Conservation (phyloP, 140 eudicot genomes). For the Bidens hawaiensis region DNA sequence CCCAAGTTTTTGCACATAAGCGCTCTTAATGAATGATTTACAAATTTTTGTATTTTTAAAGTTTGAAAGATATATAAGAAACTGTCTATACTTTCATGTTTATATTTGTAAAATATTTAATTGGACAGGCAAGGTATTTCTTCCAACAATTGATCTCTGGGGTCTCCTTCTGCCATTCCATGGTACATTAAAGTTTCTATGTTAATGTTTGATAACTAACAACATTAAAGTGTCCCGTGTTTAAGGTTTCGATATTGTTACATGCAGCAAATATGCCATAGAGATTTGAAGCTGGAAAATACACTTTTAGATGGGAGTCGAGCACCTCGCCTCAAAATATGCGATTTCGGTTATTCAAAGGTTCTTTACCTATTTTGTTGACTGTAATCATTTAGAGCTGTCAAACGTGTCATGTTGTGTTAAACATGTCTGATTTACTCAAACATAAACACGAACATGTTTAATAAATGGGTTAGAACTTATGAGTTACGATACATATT, state of each 20-base stretch:
- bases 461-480: too few species aligned
- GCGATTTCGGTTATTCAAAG: slow-evolving; percentile 93
- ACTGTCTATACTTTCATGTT: not conserved
- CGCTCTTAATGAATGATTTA: not conserved
- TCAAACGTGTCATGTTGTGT: not conserved
- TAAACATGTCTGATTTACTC: not conserved
- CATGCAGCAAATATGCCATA: slow-evolving; percentile 81
- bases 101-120: not conserved
- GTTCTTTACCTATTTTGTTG: slow-evolving; percentile 16
- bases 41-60: not conserved
- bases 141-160: slow-evolving; percentile 89
- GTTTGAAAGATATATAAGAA: not conserved
- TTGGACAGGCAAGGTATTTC: slow-evolving; percentile 72
- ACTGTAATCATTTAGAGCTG: not conserved
- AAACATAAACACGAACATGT: not conserved
- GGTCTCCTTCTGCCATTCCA: slow-evolving; percentile 76
- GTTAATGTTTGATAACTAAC: not conserved
- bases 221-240: not conserved
- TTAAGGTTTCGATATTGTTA: not conserved
- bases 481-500: not conserved
- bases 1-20: too few species aligned
- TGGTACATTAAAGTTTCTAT: slow-evolving; percentile 34
- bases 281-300: slow-evolving; percentile 81
- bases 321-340: slow-evolving; percentile 84
- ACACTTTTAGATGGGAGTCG: slow-evolving; percentile 84